Evolutionary conservation across 768 basidiomycete genomes (phyloP), one percentile per base, ranked within the genome.

Genomic region (Leucocoprinus sp.): DNA sequence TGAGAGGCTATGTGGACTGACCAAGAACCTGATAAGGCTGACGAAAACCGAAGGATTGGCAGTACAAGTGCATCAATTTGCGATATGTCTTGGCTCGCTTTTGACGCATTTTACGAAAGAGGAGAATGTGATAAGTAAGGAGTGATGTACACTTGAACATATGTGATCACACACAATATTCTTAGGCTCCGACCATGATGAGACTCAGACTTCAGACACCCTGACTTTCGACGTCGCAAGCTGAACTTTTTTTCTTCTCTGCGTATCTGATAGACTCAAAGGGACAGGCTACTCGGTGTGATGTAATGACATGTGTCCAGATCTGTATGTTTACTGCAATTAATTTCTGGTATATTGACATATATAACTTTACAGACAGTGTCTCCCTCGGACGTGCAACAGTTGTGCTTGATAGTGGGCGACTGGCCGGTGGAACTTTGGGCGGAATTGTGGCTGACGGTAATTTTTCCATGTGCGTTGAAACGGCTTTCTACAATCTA

Each of bases 81-180:
- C 84, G 78, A 65, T 97, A 97, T 0, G 83, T 77, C 64, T 99
- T 99, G 21, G 93, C 91, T 60, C 96, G 76, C 66, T 90, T 96
- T 67, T 96, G 91, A 45, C 93, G 74, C 96, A 99, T 99, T 48
- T 54, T 66, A 53, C 36, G 36, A 3, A 34, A 39, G 23, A 33
- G 5, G 27, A 34, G 37, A 38, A 37, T 42, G 6, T 26, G 29
- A 4, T 15, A 34, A 19, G 15, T 44, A 36, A 12, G 2, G 18
- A 17, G 12, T 18, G 36, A 49, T 31, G 42, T 28, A 4, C 6
- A 8, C 22, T 44, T 27, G 27, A 14, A 11, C 28, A 26, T 33
- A 40, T 34, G 38, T 40, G 38, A 40, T 47, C 37, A n/a, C 28
- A 12, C 27, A 28, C 5, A 8, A 31, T 14, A 31, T 14, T 4